A percentile compares a stretch with the other conserved stretches of the same genome.
Evolutionary conservation across 2,329 filamentous ascomycete genomes (phyloP).

Genomic region (Fusarium nelsonii): DNA sequence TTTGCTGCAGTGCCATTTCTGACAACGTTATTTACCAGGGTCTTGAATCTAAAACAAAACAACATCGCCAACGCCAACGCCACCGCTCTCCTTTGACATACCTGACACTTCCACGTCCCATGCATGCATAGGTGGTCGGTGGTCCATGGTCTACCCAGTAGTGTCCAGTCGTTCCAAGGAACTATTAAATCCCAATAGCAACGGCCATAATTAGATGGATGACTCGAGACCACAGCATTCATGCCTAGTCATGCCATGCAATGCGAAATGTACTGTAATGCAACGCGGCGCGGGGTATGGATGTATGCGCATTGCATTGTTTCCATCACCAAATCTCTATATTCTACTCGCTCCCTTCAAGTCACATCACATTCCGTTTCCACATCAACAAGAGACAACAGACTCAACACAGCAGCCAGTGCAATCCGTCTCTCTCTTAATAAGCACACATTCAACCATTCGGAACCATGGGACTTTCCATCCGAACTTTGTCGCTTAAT

Average conservation of each 20-base stretch:
- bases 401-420: conserved; percentile 10
- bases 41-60: conserved; percentile 39
- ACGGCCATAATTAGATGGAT: neutral
- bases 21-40: conserved; percentile 1
- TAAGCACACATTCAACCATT: conserved; percentile 11
- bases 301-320: conserved; percentile 9
- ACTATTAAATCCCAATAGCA: conserved; percentile 18
- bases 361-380: conserved; percentile 37
- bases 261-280: conserved; percentile 15
- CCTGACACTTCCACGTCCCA: conserved; percentile 26
- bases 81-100: conserved; percentile 27
- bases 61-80: conserved; percentile 31
- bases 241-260: neutral
- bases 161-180: conserved; percentile 1
- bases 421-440: neutral
- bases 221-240: conserved; percentile 3
- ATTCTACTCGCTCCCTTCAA: conserved; percentile 17
- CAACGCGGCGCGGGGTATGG: conserved; percentile 12
- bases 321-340: conserved; percentile 9
- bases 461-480: neutral
- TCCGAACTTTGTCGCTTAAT: conserved; percentile 14
- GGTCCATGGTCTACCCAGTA: neutral
- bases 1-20: neutral
- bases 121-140: neutral
- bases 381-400: conserved; percentile 31